Base-by-base conservation (phyloP, 2,329 filamentous ascomycete genomes). In the Ophiostoma sp. region DNA sequence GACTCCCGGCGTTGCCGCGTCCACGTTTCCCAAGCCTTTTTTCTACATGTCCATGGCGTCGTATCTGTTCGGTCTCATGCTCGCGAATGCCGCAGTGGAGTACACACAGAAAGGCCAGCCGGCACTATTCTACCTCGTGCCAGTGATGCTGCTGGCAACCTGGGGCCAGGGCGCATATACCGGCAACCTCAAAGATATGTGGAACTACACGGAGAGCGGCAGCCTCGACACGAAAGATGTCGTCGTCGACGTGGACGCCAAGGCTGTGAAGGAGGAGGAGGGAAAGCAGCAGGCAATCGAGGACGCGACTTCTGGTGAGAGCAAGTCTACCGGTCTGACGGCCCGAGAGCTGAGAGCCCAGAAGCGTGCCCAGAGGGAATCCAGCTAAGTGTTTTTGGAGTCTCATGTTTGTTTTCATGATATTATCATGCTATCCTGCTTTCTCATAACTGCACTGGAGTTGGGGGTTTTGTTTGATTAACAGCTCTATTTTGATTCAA, bases 91-190 rank as follows among this genome's bases (percentile, higher is more conserved):
- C 0, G 90, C 93, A 74, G 89, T 98, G 79, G 82, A 93, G 65
- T 79, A 92, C 9, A 95, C 87, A 74, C 84, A 89, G 64, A 92
- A 92, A 71, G 92, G 91, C 2, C 94, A 99, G 76, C 94, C 94
- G 0, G 94, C 95, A 7, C 82, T 99, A 44, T 81, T 99, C 14
- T 98, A 98, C 76, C 86, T 99, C 6, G 95, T 98, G 0, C 94
- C 94, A 0, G 89, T 91, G 0, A 92, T 98, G 0, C 79, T 97
- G 5, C 82, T 85, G 1, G 85, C 89, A 1, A 76, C 95, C 0
- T 96, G 92, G 89, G 77, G 87, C 3, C 95, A 90, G 1, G 94
- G 89, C 0, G 73, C 88, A 4, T 76, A 84, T 18, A 88, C 58
- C 11, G 90, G 92, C 2, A 93, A 98, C 75, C 72, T 94, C 2